Evolutionary conservation across 2,329 filamentous ascomycete genomes (phyloP), one percentile per base, ranked within the genome.

Genomic region (Leptodontidium sp.): DNA sequence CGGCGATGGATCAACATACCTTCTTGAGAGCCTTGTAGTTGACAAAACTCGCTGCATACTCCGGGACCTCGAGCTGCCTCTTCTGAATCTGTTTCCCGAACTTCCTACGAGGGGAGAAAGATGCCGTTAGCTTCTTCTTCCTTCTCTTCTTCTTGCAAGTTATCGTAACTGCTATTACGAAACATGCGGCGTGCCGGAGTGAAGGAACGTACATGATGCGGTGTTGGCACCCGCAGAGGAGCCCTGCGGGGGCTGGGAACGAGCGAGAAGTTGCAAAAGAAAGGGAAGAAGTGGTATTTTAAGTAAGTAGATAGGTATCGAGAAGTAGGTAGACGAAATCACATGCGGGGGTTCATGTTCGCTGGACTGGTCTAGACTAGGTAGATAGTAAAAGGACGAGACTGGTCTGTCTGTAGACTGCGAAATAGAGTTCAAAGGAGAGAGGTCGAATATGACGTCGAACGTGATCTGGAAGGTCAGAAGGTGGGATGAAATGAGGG

Each of bases 1-100:
- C 47, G 43, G 45, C 57, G 64, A 35, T 4, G 4, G 32, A 65
- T 62, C 64, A 35, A 79, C 82, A 71, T 79, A 97, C 96, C 93
- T 98, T 98, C 83, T 99, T 99, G 76, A 99, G 86, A 70, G 94
- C 94, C 84, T 99, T 99, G 86, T 99, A 99, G 83, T 99, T 98
- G 76, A 98, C 94, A 80, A 99, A 99, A 82, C 94, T 98, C 73
- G 95, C 94, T 71, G 96, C 95, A 91, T 99, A 99, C 87, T 99
- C 96, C 70, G 96, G 96, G 70, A 99, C 94, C 81, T 99, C 96
- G 78, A 99, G 93, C 87, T 99, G 96, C 80, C 94, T 91, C 86
- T 97, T 97, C 85, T 98, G 96, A 75, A 99, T 97, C 81, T 98
- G 93, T 86, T 99, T 99, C 82, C 96, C 96, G 85, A 99, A 99